phyloP scores from a whole-genome alignment of 768 basidiomycete species.

The Tephrocybe sp. region DNA sequence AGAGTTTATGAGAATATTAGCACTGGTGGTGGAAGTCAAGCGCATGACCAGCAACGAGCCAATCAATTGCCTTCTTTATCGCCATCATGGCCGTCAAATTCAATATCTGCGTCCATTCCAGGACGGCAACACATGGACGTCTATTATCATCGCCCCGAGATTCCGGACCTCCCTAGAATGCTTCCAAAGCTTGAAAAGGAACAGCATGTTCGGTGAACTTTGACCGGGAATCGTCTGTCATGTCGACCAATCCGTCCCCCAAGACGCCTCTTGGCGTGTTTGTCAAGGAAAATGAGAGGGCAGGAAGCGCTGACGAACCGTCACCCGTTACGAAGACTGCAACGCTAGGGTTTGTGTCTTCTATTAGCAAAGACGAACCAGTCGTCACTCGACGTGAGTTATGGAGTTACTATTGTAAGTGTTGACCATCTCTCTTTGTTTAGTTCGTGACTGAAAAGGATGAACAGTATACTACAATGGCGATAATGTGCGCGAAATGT shows the following conservation, averaged over 20 bases:
- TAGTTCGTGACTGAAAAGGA: neutral
- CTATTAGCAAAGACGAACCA: conserved; percentile 55
- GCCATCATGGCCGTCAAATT: neutral
- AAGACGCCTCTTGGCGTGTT: neutral
- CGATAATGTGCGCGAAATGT: conserved; percentile 54
- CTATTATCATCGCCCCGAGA: neutral
- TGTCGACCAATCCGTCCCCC: neutral
- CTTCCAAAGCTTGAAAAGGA: conserved; percentile 15
- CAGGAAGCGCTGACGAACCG: conserved; percentile 20
- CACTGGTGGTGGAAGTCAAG: neutral
- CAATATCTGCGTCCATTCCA: neutral
- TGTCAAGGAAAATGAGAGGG: conserved; percentile 24
- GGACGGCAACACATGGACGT: neutral
- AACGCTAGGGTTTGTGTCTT: conserved; percentile 31
- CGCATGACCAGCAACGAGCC: neutral
- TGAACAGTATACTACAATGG: conserved; percentile 77
- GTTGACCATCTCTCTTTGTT: conserved; percentile 1
- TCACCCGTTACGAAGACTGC: conserved; percentile 1
- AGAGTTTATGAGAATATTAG: neutral
- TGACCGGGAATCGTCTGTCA: conserved; percentile 26
- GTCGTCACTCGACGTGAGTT: conserved; percentile 71
- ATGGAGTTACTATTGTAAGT: conserved; percentile 79
- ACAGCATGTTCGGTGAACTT: conserved; percentile 33
- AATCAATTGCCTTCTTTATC: neutral
- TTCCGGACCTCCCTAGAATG: neutral